Base-by-base conservation (phyloP, 148 eudicot species). In the Hydrangea macrophylla region DNA sequence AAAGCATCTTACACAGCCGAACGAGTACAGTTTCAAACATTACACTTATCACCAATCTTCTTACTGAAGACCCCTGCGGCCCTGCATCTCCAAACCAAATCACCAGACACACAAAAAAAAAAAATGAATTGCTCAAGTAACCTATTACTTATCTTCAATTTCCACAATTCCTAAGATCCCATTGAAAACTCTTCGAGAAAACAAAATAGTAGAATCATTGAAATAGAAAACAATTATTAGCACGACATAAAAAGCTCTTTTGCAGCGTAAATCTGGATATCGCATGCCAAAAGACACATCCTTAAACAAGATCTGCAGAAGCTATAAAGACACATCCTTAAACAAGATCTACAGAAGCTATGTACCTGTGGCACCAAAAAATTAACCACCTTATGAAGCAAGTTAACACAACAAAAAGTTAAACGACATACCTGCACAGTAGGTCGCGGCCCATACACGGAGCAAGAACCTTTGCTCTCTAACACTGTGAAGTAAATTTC, bases 371-470 rank as follows among this genome's bases (percentile, higher is more conserved):
- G 50, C 11, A 48, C 22, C 53, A 48, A 18, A 18, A 35, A 8
- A 35, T 35, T 8, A 4, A 35, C 39, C 5, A 3, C 18, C 5
- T 15, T 2, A 31, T 51, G 39, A 51, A 62, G 25, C 36, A 54
- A 11, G 30, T 69, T 22, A n/a, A 54, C 7, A 22, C 26, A 25
- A 37, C 15, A 55, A 10, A 30, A 62, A 59, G 0, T 24, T 30
- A 60, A 33, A 50, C 33, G 22, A 78, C 75, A 56, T 70, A 94
- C 98, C 95, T 90, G 95, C 71, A 55, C 68, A 66, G 82, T 65
- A 31, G 97, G 61, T 54, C 98, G 92, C 55, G 98, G 98, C 25
- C 84, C 80, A 77, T 88, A 94, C 78, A 94, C 76, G 67, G 85
- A 73, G n/a, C n/a, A n/a, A n/a, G n/a, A n/a, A 53, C 96, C 90